Base-by-base conservation (phyloP, 2,329 filamentous ascomycete genomes). In the Cladosporium sphaerospermum region DNA sequence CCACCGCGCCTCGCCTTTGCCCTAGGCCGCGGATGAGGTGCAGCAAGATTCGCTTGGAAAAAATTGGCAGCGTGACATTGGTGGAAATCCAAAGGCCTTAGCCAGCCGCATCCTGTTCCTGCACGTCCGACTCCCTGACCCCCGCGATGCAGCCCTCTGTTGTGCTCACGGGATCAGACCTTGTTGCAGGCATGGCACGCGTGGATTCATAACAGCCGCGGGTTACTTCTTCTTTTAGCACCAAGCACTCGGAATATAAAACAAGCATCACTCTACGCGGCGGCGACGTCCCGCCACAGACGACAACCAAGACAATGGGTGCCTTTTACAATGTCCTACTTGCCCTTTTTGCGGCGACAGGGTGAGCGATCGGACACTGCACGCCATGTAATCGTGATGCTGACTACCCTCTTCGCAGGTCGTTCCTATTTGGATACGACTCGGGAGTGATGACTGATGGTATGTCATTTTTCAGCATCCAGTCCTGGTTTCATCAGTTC, bases 401-500 rank as follows among this genome's bases (percentile, higher is more conserved):
- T 28, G 23, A 28, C 23, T 28, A 28, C 23, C 23, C 7, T 4
- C 5, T 28, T 7, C 18, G 34, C 19, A 64, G 62, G 44, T 65
- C 62, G 31, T 71, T 76, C 54, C 69, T 76, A 19, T 77, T 78
- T 53, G 76, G 76, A 28, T 78, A 79, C 62, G 72, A 74, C 59
- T 67, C 67, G 4, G 69, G 70, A 59, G 69, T 72, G 28, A 71
- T 72, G 66, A 70, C 71, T 18, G 73, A 80, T 63, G 80, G 48
- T 51, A 36, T 14, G 48, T 44, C 3, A 11, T 11, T 32, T 10
- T 19, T 10, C 7, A 28, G 4, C 23, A 28, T 28, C 23, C 23
- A 28, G 23, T 28, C 23, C 23, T 28, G 7, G 23, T 28, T 7
- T 28, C 23, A 28, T 28, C 4, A 28, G 23, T 14, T 14, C 18